Conservation (phyloP, 176 grass and related monocot species). For the Chrysopogon serrulatus region DNA sequence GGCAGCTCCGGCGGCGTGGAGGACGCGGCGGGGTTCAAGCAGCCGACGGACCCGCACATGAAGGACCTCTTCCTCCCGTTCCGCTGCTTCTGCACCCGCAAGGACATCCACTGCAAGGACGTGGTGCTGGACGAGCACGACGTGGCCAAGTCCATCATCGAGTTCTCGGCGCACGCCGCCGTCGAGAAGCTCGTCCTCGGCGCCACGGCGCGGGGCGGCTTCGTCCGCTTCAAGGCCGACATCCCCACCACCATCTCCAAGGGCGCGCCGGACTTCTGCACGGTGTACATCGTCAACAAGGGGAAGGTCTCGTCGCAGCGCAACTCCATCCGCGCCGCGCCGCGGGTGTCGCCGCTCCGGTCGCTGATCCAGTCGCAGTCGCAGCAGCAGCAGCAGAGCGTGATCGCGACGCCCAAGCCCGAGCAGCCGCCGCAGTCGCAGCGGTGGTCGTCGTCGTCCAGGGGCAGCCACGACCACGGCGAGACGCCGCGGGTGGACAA, state of each 20-base stretch:
- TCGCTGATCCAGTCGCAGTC: constrained; percentile 30
- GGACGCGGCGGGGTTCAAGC: constrained; percentile 55
- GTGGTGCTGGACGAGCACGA: constrained; percentile 80
- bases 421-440: constrained; percentile 8
- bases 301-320: constrained; percentile 57
- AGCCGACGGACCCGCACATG: constrained; percentile 43
- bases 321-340: constrained; percentile 54
- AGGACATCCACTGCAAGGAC: constrained; percentile 73
- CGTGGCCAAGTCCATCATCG: constrained; percentile 59
- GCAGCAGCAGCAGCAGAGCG: background rate
- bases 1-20: constrained; percentile 35
- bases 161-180: constrained; percentile 48
- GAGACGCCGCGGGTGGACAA: constrained; percentile 34
- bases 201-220: constrained; percentile 50
- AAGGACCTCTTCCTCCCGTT: constrained; percentile 69
- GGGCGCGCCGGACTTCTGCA: constrained; percentile 79
- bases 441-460: constrained; percentile 23
- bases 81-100: constrained; percentile 88
- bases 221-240: constrained; percentile 76
- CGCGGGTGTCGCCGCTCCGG: constrained; percentile 57
- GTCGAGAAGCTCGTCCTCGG: constrained; percentile 82
- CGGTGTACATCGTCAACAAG: constrained; percentile 69
- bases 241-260: constrained; percentile 59
- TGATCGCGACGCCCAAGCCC: background rate
- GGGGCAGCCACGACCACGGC: constrained; percentile 12